These are phyloP conservation scores for Trifolium repens DNA, from an alignment of 306 rosid species.

Conservation along the genomic window DNA sequence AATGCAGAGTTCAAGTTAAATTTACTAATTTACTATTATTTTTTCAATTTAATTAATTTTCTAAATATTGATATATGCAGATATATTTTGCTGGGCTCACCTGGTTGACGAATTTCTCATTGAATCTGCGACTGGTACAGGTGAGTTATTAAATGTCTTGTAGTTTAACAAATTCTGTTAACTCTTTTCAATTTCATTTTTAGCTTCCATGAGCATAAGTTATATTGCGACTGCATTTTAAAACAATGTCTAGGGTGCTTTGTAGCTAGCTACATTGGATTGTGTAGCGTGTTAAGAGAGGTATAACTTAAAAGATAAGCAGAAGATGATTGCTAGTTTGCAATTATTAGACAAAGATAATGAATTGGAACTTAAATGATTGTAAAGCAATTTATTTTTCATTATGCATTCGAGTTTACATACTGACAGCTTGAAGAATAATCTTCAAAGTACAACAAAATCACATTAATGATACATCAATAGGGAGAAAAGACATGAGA, in stretches of 20 bases:
- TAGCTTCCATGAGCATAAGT: slow-evolving; percentile 14
- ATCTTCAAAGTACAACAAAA: slow-evolving; percentile 39
- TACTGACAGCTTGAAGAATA: slow-evolving; percentile 35
- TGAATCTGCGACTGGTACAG: slow-evolving; percentile 48
- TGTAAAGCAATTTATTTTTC: slow-evolving; percentile 35
- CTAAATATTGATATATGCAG: slow-evolving; percentile 26
- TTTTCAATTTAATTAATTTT: slow-evolving; percentile 10
- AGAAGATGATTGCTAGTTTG: background rate
- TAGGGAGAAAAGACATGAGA: background rate
- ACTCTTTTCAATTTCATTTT: background rate
- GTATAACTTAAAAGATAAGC: background rate
- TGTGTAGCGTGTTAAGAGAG: background rate
- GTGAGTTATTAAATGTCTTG: slow-evolving; percentile 41
- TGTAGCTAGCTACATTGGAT: background rate
- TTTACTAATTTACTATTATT: no score
- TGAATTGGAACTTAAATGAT: slow-evolving; percentile 3
- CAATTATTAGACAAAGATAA: background rate
- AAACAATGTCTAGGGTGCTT: no score
- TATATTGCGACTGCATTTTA: background rate
- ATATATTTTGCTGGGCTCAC: slow-evolving; percentile 67
- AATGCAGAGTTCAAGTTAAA: no score
- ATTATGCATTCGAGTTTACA: slow-evolving; percentile 38
- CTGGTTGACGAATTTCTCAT: slow-evolving; percentile 55
- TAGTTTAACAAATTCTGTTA: slow-evolving; percentile 22
- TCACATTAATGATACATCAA: slow-evolving; percentile 28